These are phyloP conservation scores for Verticillium isaacii DNA, from an alignment of 2,329 filamentous ascomycete species.

Conservation along the genomic window DNA sequence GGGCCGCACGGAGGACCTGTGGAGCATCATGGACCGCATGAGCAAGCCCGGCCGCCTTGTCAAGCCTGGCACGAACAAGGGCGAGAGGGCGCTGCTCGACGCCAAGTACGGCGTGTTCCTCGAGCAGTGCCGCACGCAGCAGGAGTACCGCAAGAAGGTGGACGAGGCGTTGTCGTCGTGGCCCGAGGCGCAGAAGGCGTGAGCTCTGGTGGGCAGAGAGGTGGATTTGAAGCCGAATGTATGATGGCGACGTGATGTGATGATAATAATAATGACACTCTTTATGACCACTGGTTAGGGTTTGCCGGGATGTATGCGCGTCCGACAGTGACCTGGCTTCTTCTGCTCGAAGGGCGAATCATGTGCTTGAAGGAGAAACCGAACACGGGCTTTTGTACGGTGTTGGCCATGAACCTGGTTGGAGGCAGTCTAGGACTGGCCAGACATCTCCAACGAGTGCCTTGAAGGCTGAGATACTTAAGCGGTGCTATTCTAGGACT, in stretches of 20 bases:
- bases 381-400: too few relatives aligned
- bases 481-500: too few relatives aligned
- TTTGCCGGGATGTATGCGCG: not conserved
- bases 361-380: too few relatives aligned
- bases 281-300: not conserved
- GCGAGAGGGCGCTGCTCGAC: conserved; percentile 74
- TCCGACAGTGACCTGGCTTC: too few relatives aligned
- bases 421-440: too few relatives aligned
- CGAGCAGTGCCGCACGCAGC: conserved; percentile 84
- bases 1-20: conserved; percentile 79
- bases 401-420: too few relatives aligned
- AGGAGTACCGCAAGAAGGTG: conserved; percentile 72
- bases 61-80: conserved; percentile 63
- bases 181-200: conserved; percentile 7
- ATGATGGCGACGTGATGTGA: conserved; percentile 2
- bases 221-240: not conserved
- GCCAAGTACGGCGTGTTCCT: conserved; percentile 96
- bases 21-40: conserved; percentile 97
- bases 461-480: too few relatives aligned
- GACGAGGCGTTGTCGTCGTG: conserved; percentile 53
- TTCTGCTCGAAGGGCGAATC: too few relatives aligned
- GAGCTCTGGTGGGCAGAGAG: not conserved
- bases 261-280: conserved; percentile 3
- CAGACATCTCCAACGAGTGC: too few relatives aligned
- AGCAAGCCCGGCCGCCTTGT: conserved; percentile 88